Conservation (phyloP, 495 filamentous ascomycete species). For the Aspergillus conjunctus region DNA sequence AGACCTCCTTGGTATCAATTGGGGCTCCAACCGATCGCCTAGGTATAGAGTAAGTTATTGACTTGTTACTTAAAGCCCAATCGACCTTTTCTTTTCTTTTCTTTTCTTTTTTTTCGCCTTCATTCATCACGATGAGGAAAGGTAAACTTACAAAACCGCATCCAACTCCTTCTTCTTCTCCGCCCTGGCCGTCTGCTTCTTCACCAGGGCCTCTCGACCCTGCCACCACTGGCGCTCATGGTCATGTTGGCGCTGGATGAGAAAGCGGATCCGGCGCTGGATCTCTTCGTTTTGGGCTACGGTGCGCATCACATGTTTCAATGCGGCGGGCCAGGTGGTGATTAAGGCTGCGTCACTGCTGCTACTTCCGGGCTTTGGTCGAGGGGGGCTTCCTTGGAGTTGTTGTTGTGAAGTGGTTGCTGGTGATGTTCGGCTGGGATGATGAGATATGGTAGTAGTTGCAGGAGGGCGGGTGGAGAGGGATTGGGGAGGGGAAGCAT, state of each 20-base stretch:
- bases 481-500: slow-evolving; percentile 11
- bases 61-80: background rate
- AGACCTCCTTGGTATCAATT: slow-evolving; percentile 34
- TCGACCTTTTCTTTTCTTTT: too few species aligned
- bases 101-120: too few species aligned
- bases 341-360: slow-evolving; percentile 53
- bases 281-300: slow-evolving; percentile 53
- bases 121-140: background rate
- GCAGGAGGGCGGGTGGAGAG: too few species aligned
- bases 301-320: slow-evolving; percentile 63
- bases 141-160: slow-evolving; percentile 45
- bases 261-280: slow-evolving; percentile 44
- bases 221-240: slow-evolving; percentile 69
- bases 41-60: slow-evolving; percentile 4
- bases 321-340: slow-evolving; percentile 63
- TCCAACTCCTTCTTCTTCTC: slow-evolving; percentile 58
- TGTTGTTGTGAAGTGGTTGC: slow-evolving; percentile 7
- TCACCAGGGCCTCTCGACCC: slow-evolving; percentile 52
- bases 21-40: slow-evolving; percentile 48
- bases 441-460: too few species aligned
- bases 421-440: slow-evolving; percentile 19
- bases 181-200: slow-evolving; percentile 49
- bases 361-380: slow-evolving; percentile 9
- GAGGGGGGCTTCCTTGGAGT: slow-evolving; percentile 16
- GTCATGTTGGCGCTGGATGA: slow-evolving; percentile 64